phyloP scores from a whole-genome alignment of 2,329 filamentous ascomycete genomes.

The Acarospora socialis region DNA sequence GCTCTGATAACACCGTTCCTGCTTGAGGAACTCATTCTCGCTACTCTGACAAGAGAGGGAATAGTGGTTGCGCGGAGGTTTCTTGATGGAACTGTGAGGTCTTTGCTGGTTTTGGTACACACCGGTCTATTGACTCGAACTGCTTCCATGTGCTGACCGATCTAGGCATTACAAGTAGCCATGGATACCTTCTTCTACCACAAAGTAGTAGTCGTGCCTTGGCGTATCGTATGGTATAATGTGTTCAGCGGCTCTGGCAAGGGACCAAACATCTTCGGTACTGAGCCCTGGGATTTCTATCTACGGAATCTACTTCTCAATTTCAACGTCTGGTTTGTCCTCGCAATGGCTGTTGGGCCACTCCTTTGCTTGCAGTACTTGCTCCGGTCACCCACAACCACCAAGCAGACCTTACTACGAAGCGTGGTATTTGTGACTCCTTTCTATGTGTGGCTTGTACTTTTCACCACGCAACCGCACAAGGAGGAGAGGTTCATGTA shows the following conservation, averaged over 20 bases:
- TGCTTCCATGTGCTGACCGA: slow-evolving; percentile 16
- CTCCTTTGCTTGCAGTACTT: slow-evolving; percentile 61
- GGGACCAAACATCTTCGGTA: slow-evolving; percentile 86
- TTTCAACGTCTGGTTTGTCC: slow-evolving; percentile 86
- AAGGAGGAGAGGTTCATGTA: slow-evolving; percentile 99
- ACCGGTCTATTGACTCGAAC: slow-evolving; percentile 1
- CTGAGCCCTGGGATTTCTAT: slow-evolving; percentile 95
- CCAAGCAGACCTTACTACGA: slow-evolving; percentile 56
- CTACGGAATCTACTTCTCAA: slow-evolving; percentile 81
- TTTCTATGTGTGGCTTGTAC: slow-evolving; percentile 86
- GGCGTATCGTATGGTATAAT: slow-evolving; percentile 94
- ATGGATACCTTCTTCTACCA: slow-evolving; percentile 79
- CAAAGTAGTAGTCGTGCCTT: slow-evolving; percentile 60
- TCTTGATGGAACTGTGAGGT: slow-evolving; percentile 51
- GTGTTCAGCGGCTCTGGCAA: slow-evolving; percentile 64
- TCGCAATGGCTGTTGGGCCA: slow-evolving; percentile 62
- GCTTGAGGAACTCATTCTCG: slow-evolving; percentile 55
- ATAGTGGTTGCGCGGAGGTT: slow-evolving; percentile 47
- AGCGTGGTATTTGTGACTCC: slow-evolving; percentile 66
- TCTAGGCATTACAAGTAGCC: slow-evolving; percentile 50
- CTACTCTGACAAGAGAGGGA: slow-evolving; percentile 39
- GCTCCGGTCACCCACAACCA: slow-evolving; percentile 44
- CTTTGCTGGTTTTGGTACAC: slow-evolving; percentile 54
- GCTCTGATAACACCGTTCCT: slow-evolving; percentile 71
- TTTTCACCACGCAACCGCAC: slow-evolving; percentile 86